phyloP scores from a whole-genome alignment of 192 early-diverging fungal genomes.

The Oehlia diaphana region DNA sequence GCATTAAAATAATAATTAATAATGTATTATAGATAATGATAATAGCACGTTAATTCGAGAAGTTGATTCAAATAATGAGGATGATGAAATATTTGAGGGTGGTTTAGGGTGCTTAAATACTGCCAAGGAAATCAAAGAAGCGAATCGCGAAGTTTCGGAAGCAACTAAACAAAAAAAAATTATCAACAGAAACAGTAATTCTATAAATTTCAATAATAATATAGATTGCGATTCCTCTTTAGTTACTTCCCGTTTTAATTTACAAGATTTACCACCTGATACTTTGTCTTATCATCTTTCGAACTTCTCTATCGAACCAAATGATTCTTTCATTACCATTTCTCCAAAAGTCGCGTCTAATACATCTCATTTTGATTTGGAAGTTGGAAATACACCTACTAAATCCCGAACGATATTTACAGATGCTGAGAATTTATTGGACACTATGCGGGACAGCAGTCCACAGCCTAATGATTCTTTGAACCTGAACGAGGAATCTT shows the following conservation, averaged over 20 bases:
- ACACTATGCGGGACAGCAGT: not conserved
- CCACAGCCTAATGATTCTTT: not conserved
- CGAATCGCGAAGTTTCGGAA: not conserved
- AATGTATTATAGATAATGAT: not conserved
- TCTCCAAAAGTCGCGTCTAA: not conserved
- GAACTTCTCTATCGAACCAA: not conserved
- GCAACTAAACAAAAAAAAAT: not conserved
- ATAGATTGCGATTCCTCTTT: not conserved
- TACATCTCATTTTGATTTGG: not conserved
- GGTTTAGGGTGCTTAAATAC: not conserved
- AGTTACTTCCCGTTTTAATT: not conserved
- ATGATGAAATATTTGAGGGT: not conserved
- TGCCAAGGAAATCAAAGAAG: not conserved
- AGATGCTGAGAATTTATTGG: not conserved
- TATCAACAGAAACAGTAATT: not conserved
- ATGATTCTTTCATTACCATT: conserved; percentile 15
- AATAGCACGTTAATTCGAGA: not conserved
- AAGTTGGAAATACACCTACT: not conserved
- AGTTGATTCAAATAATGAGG: not conserved
- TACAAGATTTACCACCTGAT: not conserved
- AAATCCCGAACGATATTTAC: not conserved
- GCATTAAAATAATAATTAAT: not conserved
- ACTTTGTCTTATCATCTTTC: not conserved
- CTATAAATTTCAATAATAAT: not conserved
- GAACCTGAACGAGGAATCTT: not conserved